Evolutionary conservation across 2,329 filamentous ascomycete species (phyloP), one percentile per base, ranked within the genome.

Genomic region (Zymoseptoria ardabiliae): DNA sequence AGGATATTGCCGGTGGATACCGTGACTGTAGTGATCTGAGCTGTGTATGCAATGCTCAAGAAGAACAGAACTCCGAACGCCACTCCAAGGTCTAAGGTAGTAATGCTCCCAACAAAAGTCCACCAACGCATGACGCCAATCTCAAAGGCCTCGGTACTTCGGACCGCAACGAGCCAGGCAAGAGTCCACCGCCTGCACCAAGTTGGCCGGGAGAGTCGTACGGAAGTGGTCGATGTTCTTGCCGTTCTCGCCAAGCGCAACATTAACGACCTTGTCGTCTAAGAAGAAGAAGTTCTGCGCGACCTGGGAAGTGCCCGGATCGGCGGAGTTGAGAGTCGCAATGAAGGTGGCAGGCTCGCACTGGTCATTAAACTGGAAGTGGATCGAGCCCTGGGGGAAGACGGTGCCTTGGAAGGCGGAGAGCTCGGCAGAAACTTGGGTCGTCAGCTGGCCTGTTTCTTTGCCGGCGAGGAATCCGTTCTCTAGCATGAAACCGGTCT

Each of bases 331-430:
- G 21, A 80, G 68, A 1, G 72, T 69, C 1, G 77, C 76, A 21
- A 79, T 73, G 60, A 78, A 78, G 2, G 71, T 72, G 2, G 77
- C 76, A 1, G 69, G 66, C n/a, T 74, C 65, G 67, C 78, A 81
- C 55, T 72, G 72, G 35, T 74, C 69, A 70, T 81, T 80, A 72
- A 79, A 75, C 65, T 80, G 76, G 69, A 74, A 79, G 65, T 81
- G 78, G 60, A 80, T 78, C 58, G 63, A 69, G 19, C 78, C 78
- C 58, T 73, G 69, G 13, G 77, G 77, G 67, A 79, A 78, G 10
- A 79, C 75, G n/a, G 78, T 78, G 57, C 75, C 77, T 56, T 79
- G 73, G 66, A 75, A 76, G 49, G 74, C 71, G 51, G 68, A 66
- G 21, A 79, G 69, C 3, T 66, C 68, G 8, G 75, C 73, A 22